Conservation (phyloP, 768 basidiomycete genomes). For the Naganishia friedmannii region DNA sequence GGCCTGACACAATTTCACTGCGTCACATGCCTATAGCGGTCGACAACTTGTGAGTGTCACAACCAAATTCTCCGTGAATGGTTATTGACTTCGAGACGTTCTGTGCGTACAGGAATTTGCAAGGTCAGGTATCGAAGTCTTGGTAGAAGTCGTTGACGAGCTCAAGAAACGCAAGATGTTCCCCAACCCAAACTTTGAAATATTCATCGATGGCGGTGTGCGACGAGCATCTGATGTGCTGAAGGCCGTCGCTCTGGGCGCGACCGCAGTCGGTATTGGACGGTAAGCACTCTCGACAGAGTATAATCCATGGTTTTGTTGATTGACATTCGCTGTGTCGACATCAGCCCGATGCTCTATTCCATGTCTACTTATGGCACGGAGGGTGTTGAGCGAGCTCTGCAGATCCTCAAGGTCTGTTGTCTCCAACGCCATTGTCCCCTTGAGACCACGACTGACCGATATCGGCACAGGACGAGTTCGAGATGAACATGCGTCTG, state of each 20-base stretch:
- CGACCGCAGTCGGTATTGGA: conserved; percentile 68
- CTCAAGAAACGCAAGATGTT: conserved; percentile 67
- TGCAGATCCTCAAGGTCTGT: conserved; percentile 64
- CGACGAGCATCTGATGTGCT: conserved; percentile 83
- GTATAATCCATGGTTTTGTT: not conserved
- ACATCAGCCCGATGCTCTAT: conserved; percentile 57
- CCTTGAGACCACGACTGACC: not conserved
- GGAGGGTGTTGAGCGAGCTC: conserved; percentile 77
- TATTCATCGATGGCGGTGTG: conserved; percentile 93
- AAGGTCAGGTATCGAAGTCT: conserved; percentile 83
- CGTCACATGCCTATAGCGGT: conserved; percentile 28
- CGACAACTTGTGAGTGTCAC: conserved; percentile 37
- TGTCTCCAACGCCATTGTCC: not conserved
- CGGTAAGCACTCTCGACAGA: conserved; percentile 54
- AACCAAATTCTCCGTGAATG: conserved; percentile 23
- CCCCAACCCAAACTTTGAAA: conserved; percentile 69
- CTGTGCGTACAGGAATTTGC: conserved; percentile 52
- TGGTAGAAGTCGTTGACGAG: conserved; percentile 75
- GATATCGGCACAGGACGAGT: conserved; percentile 70
- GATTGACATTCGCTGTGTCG: conserved; percentile 14
- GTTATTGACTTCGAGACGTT: not conserved
- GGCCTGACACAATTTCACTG: not conserved
- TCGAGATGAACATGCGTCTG: conserved; percentile 95
- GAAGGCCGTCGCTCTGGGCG: conserved; percentile 82
- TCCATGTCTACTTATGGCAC: conserved; percentile 64